Evolutionary conservation across 2,329 filamentous ascomycete species (phyloP), one percentile per base, ranked within the genome.

Genomic region (Paecilomyces formosus): DNA sequence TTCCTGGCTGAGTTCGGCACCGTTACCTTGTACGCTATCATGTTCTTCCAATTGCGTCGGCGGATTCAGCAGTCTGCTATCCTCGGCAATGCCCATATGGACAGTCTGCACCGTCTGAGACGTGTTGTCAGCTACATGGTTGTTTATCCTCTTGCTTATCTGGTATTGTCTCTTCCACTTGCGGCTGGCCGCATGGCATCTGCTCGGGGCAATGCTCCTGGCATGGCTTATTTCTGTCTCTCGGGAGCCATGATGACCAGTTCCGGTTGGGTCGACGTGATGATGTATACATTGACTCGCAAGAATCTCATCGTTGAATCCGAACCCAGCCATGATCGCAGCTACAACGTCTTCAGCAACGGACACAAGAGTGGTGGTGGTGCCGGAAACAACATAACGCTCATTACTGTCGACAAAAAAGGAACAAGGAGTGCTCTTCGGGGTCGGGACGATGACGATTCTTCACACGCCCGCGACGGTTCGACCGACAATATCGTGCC

Each of bases 161-260:
- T 82, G 3, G 72, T 86, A 12, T 63, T 84, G 49, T 88, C 87
- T 58, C 78, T 91, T 26, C 87, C 88, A 1, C 78, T 84, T 7
- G 85, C 85, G 2, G 76, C 75, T 2, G 76, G 74, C 26, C 74
- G 76, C 50, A 78, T 78, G 76, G 70, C 74, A 18, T 71, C 72
- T 3, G 74, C 73, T 6, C 68, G 70, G 52, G 71, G 72, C 18
- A 57, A 68, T 15, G 64, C 58, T 1, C 70, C 74, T 1, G 72
- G 65, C 24, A 57, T 74, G 2, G 74, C 75, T 15, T 79, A 79
- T 60, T 78, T 82, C 56, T 81, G 79, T 64, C 72, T 81, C 21
- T 78, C 81, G 0, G 83, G 82, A 31, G 77, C 81, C 4, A 74
- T 85, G 64, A 82, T 85, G 59, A 82, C 82, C 2, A 82, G 78